These are phyloP conservation scores for Epipyxis sp. DNA, from an alignment of 108 stramenopile species.

Conservation along the genomic window DNA sequence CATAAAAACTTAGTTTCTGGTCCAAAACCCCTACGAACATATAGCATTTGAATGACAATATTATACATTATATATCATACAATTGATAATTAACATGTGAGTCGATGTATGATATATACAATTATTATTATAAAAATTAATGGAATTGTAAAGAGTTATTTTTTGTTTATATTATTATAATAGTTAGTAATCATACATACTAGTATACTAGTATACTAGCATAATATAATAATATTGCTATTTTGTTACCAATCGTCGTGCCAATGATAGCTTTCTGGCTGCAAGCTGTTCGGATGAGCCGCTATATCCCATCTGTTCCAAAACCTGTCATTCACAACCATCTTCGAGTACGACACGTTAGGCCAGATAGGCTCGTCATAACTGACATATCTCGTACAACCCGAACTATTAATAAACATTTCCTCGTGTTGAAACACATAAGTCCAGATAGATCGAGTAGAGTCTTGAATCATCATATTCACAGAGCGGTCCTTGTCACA, in stretches of 20 bases:
- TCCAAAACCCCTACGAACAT: no score
- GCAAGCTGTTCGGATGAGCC: conserved; percentile 8
- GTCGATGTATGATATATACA: no score
- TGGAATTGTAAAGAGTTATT: no score
- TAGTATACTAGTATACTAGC: no score
- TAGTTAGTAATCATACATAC: no score
- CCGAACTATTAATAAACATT: not conserved
- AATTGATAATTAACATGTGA: no score
- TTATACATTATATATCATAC: no score
- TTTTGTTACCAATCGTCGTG: conserved; percentile 10
- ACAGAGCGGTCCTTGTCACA: conserved; percentile 67
- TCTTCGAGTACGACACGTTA: not conserved
- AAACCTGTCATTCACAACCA: not conserved
- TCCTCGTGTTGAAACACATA: not conserved
- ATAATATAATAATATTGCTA: no score
- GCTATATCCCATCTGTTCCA: conserved; percentile 9
- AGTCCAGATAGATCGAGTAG: not conserved
- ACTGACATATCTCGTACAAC: not conserved
- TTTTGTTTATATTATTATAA: no score
- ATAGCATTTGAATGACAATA: no score
- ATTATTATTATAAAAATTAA: no score
- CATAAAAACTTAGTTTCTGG: no score
- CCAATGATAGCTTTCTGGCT: not conserved
- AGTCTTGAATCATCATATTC: not conserved
- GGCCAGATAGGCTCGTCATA: conserved; percentile 22